Conservation (phyloP, 2,329 filamentous ascomycete species). For the Ophiostoma sp. region DNA sequence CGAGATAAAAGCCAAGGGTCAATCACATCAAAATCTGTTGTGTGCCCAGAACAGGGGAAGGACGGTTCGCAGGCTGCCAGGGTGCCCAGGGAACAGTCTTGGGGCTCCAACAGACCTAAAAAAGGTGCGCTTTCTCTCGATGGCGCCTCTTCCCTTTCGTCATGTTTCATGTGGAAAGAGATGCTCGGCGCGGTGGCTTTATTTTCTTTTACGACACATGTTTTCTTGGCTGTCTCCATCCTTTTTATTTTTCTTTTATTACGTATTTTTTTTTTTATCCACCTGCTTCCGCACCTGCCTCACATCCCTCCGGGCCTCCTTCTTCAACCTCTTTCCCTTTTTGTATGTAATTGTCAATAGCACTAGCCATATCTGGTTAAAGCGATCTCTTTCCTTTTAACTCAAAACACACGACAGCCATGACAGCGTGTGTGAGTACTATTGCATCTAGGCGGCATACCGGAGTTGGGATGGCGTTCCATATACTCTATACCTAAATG, state of each 20-base stretch:
- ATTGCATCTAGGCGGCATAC: conserved; percentile 5
- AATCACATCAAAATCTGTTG: background rate
- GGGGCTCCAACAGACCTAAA: background rate
- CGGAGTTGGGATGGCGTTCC: background rate
- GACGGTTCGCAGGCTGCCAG: conserved; percentile 1
- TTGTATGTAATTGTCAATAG: background rate
- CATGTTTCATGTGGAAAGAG: conserved; percentile 20
- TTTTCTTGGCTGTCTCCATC: background rate
- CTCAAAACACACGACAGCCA: conserved; percentile 12
- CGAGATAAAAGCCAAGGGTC: background rate
- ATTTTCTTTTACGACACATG: background rate
- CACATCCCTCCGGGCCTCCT: background rate
- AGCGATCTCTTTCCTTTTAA: background rate
- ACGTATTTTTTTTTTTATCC: background rate
- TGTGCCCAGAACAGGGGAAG: background rate
- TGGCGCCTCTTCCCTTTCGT: background rate
- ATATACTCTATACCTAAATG: background rate
- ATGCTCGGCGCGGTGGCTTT: background rate
- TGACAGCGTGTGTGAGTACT: background rate
- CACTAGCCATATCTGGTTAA: conserved; percentile 5
- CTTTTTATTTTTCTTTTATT: background rate
- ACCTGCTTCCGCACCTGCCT: background rate
- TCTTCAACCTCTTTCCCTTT: background rate
- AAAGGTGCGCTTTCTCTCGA: background rate
- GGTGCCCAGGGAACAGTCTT: background rate